phyloP scores from a whole-genome alignment of 2,329 filamentous ascomycete species.

The Paecilomyces fulvus region DNA sequence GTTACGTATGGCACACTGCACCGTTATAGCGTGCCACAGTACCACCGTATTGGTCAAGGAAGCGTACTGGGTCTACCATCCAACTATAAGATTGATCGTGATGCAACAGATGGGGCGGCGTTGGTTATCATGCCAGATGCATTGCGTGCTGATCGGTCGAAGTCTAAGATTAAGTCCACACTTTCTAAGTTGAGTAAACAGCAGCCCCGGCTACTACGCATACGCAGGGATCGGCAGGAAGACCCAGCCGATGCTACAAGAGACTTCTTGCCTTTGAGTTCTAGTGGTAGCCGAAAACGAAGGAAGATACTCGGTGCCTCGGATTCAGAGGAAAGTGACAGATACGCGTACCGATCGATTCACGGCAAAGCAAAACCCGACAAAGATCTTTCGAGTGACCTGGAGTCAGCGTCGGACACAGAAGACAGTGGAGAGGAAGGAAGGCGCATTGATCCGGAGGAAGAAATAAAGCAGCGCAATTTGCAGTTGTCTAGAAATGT shows the following conservation, averaged over 20 bases:
- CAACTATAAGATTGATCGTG: conserved; percentile 58
- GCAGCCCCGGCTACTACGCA: conserved; percentile 15
- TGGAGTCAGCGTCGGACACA: conserved; percentile 43
- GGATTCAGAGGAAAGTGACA: conserved; percentile 40
- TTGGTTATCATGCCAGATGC: conserved; percentile 26
- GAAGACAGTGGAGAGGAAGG: conserved; percentile 32
- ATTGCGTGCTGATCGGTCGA: conserved; percentile 35
- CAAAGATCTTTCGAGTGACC: conserved; percentile 38
- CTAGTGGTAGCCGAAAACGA: conserved; percentile 27
- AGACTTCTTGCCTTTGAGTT: conserved; percentile 26
- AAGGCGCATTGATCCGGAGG: conserved; percentile 31
- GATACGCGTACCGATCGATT: conserved; percentile 57
- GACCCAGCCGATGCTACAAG: conserved; percentile 14
- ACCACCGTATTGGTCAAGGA: conserved; percentile 61
- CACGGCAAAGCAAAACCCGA: conserved; percentile 51
- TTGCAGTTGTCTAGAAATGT: conserved; percentile 56
- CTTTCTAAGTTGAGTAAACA: conserved; percentile 19
- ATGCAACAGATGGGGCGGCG: conserved; percentile 38
- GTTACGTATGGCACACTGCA: conserved; percentile 66
- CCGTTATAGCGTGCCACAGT: conserved; percentile 61
- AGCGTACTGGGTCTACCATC: conserved; percentile 58
- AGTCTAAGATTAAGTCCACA: conserved; percentile 36
- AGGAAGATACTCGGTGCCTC: conserved; percentile 21
- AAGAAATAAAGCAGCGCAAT: conserved; percentile 35
- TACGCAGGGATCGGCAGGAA: conserved; percentile 13